phyloP scores from a whole-genome alignment of 2,329 filamentous ascomycete species.

The Metarhizium humberi region DNA sequence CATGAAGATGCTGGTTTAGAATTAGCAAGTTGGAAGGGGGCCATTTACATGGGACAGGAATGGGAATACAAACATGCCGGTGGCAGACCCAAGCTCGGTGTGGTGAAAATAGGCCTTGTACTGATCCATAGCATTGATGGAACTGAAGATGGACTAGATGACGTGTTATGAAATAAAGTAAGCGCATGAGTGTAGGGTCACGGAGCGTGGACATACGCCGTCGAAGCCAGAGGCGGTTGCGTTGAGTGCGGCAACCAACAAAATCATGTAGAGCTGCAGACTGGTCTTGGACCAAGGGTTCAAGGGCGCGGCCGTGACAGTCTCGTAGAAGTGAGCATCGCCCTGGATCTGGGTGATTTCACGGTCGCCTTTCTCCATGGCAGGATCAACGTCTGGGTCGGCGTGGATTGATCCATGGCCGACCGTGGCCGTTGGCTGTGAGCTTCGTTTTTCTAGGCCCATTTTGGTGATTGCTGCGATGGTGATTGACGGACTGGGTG shows the following conservation, averaged over 20 bases:
- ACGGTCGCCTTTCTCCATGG: conserved; percentile 11
- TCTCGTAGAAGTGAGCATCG: conserved; percentile 17
- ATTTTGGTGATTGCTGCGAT: background rate
- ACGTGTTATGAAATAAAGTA: background rate
- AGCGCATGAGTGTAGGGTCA: background rate
- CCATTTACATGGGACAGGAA: background rate
- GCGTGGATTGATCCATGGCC: conserved; percentile 8
- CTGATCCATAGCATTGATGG: conserved; percentile 22
- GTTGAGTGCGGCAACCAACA: conserved; percentile 26
- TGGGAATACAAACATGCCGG: conserved; percentile 17
- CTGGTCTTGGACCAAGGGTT: conserved; percentile 24
- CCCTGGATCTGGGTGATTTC: conserved; percentile 19
- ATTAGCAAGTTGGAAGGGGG: background rate
- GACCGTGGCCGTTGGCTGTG: background rate
- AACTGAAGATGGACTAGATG: conserved; percentile 19
- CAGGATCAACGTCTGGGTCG: conserved; percentile 7
- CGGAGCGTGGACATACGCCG: conserved; percentile 17
- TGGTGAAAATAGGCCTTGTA: conserved; percentile 19
- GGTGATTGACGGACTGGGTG: background rate
- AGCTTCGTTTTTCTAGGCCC: background rate
- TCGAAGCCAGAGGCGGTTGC: conserved; percentile 29
- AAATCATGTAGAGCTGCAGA: conserved; percentile 25
- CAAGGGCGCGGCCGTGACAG: conserved; percentile 17
- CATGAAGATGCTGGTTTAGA: conserved; percentile 24
- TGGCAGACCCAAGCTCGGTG: conserved; percentile 16